phyloP scores from a whole-genome alignment of 768 basidiomycete species.

The Chalciporus chontae region DNA sequence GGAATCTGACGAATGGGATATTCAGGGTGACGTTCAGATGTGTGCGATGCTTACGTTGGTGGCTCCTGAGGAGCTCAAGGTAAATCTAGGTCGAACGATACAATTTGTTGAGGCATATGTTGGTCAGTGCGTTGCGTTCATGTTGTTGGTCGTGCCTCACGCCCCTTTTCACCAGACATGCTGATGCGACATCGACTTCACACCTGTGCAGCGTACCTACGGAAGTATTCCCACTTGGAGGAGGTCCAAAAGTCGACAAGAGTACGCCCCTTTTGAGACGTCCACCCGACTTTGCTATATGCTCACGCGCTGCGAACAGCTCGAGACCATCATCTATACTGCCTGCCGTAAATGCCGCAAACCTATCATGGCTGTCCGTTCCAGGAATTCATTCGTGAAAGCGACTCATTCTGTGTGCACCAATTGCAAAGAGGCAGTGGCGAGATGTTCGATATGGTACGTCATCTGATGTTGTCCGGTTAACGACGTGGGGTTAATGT shows the following conservation, averaged over 20 bases:
- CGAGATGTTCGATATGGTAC: slow-evolving; percentile 71
- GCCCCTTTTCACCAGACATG: slow-evolving; percentile 44
- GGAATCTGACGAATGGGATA: slow-evolving; percentile 1
- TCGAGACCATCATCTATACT: slow-evolving; percentile 70
- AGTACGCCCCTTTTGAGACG: slow-evolving; percentile 33
- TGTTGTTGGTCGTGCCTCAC: neutral
- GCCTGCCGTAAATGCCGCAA: slow-evolving; percentile 69
- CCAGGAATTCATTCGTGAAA: slow-evolving; percentile 27
- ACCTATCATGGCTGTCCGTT: slow-evolving; percentile 42
- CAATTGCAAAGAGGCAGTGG: slow-evolving; percentile 48
- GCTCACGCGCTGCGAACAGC: slow-evolving; percentile 34
- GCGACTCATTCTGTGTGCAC: slow-evolving; percentile 55
- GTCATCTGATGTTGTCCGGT: slow-evolving; percentile 16
- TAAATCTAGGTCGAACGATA: slow-evolving; percentile 41
- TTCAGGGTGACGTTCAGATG: slow-evolving; percentile 76
- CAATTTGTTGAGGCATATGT: slow-evolving; percentile 71
- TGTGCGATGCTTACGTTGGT: slow-evolving; percentile 69
- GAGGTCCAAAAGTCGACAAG: slow-evolving; percentile 51
- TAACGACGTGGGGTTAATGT: too few species aligned
- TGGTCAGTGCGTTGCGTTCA: slow-evolving; percentile 41
- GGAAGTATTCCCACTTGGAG: slow-evolving; percentile 56
- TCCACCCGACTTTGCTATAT: too few species aligned
- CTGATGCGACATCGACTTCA: slow-evolving; percentile 60
- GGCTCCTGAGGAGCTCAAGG: slow-evolving; percentile 52
- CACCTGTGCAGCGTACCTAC: slow-evolving; percentile 68